Evolutionary conservation across 306 rosid genomes (phyloP), one percentile per base, ranked within the genome.

Genomic region (Sicyos baderoa): DNA sequence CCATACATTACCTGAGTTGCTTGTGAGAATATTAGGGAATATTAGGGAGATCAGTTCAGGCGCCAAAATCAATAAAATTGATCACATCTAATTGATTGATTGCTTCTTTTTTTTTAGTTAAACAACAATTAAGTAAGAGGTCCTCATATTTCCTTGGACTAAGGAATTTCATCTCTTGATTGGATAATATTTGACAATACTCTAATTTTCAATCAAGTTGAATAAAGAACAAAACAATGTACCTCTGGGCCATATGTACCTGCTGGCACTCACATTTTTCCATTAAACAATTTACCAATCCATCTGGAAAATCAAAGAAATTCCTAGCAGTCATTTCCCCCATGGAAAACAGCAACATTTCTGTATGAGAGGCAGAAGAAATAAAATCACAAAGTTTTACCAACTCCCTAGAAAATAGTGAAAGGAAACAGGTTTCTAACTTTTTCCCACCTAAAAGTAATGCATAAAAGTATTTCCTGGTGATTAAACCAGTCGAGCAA

Each of bases 291-390:
- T 15, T 25, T 29, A 17, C 17, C 48, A 6, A 25, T 25, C 16
- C 52, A 47, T 19, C 4, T 0, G 29, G 29, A 25, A 25, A 51
- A 14, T 0, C 1, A 18, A 18, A 67, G 4, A 32, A 57, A 16
- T 22, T 29, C 35, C 19, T 13, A 0, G 7, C 49, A 21, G 18
- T 44, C 48, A 52, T 40, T 51, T 67, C 14, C 68, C 52, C 78
- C 78, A 75, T n/a, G 68, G 68, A 56, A 65, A 75, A 50, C 78
- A 75, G 78, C 78, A 45, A 40, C 78, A 67, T 54, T 64, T 53
- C 78, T 75, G 73, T 62, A 19, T 3, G 5, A 57, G 17, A n/a
- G 16, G 9, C 12, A 44, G 48, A 48, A 59, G 19, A 29, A 72
- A 22, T n/a, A 1, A 1, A 9, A 29, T 25, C 61, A 50, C 6